These are phyloP conservation scores for Candolleomyces eurysporus DNA, from an alignment of 768 basidiomycete genomes.

Conservation along the genomic window DNA sequence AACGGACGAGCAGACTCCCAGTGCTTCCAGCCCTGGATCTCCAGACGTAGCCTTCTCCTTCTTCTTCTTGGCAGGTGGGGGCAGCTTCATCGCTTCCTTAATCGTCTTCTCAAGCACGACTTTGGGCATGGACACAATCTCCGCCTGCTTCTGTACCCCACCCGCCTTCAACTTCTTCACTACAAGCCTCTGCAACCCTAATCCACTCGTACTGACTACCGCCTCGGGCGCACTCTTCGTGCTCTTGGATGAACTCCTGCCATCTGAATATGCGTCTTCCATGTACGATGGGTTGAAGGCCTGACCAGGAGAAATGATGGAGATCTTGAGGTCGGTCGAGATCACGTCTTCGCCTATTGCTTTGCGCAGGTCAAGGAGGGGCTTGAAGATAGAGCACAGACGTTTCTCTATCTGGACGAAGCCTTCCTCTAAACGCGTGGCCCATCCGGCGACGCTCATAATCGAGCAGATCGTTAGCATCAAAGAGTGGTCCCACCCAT, in stretches of 20 bases:
- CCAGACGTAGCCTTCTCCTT: not conserved
- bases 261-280: slow-evolving; percentile 27
- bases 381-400: slow-evolving; percentile 24
- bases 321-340: slow-evolving; percentile 21
- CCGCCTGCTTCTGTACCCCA: slow-evolving; percentile 2
- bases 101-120: slow-evolving; percentile 14
- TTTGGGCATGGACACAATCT: slow-evolving; percentile 10
- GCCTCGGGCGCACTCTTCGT: slow-evolving; percentile 6
- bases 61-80: not conserved
- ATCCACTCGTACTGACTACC: slow-evolving; percentile 9
- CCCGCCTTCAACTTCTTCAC: slow-evolving; percentile 5
- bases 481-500: slow-evolving; percentile 3
- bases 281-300: slow-evolving; percentile 14
- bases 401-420: slow-evolving; percentile 19
- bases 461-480: not conserved
- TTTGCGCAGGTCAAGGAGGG: slow-evolving; percentile 21
- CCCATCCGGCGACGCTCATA: slow-evolving; percentile 1
- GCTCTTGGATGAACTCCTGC: not conserved
- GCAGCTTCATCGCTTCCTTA: slow-evolving; percentile 9
- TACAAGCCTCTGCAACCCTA: slow-evolving; percentile 9
- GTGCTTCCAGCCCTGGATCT: not conserved
- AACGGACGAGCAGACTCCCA: no score
- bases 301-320: slow-evolving; percentile 3
- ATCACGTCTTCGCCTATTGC: slow-evolving; percentile 21
- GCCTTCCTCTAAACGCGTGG: slow-evolving; percentile 4